Base-by-base conservation (phyloP, 768 basidiomycete species). In the Psilocybe cyanescens region DNA sequence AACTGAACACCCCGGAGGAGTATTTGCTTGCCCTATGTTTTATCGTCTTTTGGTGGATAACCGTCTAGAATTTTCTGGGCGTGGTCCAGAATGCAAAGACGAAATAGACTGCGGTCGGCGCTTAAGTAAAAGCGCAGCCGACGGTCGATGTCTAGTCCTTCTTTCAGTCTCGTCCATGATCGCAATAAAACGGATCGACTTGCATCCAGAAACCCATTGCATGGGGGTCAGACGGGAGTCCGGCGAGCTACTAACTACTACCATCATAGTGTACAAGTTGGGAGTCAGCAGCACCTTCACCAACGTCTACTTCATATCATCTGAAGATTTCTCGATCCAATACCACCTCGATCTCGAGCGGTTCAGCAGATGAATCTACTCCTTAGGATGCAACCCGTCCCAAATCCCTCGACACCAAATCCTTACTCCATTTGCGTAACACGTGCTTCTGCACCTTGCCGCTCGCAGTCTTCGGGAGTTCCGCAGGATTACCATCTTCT, bases 361-460 rank as follows among this genome's bases (percentile, higher is more conserved):
- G 29, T 50, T 50, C 29, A 12, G 33, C 3, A 35, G 33, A 35
- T 35, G 6, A 35, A 35, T 7, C 33, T 30, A 50, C 11, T 48
- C 41, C 51, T 60, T 60, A 11, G 41, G 33, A 24, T 24, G 24
- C 24, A 7, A 70, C 68, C 8, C 63, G 62, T 30, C 88, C 88
- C 33, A 84, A 65, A 5, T 74, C 74, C 55, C 74, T 78, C 66
- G 73, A 67, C 28, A 81, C 85, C 44, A 90, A 68, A 7, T 84
- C 81, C 46, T 76, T 79, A 69, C 88, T 85, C 92, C 91, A 92
- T 19, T 78, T 74, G 31, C 92, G 78, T 48, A 95, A 70, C 3
- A 93, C 69, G 70, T 92, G 90, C 75, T 94, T 95, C 87, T 86
- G 85, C 46, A 95, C 86, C 72, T 95, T 95, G 44, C 92, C 92